Conservation (phyloP, 441 rosid species). For the Arabidopsis lyrata region DNA sequence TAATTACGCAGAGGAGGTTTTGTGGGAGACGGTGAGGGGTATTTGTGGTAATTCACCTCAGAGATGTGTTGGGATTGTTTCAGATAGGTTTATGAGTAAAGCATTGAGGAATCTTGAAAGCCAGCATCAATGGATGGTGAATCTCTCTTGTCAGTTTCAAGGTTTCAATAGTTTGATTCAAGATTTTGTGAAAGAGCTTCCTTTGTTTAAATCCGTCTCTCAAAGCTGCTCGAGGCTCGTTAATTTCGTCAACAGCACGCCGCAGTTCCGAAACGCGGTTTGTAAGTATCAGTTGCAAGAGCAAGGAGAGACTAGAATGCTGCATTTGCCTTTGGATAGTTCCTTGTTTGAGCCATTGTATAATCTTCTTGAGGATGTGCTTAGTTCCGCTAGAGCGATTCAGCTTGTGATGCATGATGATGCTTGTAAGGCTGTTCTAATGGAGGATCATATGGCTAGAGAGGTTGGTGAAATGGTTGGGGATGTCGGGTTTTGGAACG, state of each 20-base stretch:
- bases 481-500: conserved; percentile 89
- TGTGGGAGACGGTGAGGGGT: conserved; percentile 77
- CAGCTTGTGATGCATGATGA: conserved; percentile 76
- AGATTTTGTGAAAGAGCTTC: conserved; percentile 79
- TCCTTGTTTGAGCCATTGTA: conserved; percentile 51
- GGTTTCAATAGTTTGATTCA: conserved; percentile 73
- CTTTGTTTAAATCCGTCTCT: conserved; percentile 67
- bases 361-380: conserved; percentile 76
- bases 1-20: conserved; percentile 85
- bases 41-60: conserved; percentile 83
- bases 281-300: conserved; percentile 86
- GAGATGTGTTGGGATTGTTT: conserved; percentile 90
- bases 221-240: conserved; percentile 78
- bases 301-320: conserved; percentile 63
- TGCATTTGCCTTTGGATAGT: conserved; percentile 60
- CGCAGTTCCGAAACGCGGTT: conserved; percentile 66
- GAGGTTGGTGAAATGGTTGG: conserved; percentile 79
- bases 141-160: conserved; percentile 89
- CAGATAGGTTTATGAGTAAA: conserved; percentile 82
- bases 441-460: conserved; percentile 82
- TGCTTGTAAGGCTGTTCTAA: conserved; percentile 60
- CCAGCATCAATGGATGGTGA: conserved; percentile 96
- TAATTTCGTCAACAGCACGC: conserved; percentile 64
- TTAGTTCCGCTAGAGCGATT: conserved; percentile 72
- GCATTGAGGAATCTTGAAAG: conserved; percentile 84